phyloP scores from a whole-genome alignment of 805 yeast species.

The Pichia paraexigua region DNA sequence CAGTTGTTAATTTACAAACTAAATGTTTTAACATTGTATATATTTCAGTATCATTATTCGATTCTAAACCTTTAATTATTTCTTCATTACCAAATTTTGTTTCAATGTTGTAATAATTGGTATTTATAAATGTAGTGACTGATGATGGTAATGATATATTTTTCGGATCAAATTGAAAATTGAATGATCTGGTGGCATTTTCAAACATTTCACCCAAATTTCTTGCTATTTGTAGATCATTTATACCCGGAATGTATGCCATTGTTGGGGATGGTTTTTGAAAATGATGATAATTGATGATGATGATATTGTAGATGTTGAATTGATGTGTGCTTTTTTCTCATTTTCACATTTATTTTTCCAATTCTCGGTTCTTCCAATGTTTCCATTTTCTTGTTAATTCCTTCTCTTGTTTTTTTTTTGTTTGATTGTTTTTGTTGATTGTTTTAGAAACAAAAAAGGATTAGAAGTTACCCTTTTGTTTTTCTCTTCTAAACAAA shows the following conservation, averaged over 20 bases:
- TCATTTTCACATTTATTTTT: no score
- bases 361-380: neutral
- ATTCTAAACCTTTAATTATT: conserved; percentile 55
- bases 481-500: no score
- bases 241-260: neutral
- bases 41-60: conserved; percentile 59
- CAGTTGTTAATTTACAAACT: conserved; percentile 33
- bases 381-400: neutral
- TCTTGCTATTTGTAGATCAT: conserved; percentile 13
- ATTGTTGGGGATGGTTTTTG: conserved; percentile 1
- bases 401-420: no score
- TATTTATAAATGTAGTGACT: conserved; percentile 18
- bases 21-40: conserved; percentile 54
- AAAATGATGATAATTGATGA: no score
- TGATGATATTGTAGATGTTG: no score
- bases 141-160: conserved; percentile 16
- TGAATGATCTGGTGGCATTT: conserved; percentile 11
- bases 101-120: conserved; percentile 16
- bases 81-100: conserved; percentile 48
- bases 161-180: conserved; percentile 10
- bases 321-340: no score
- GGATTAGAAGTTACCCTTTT: no score
- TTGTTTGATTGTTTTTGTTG: no score
- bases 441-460: no score
- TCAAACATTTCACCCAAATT: conserved; percentile 17